phyloP scores from a whole-genome alignment of 2,329 filamentous ascomycete species.

The Colletotrichum karsti region DNA sequence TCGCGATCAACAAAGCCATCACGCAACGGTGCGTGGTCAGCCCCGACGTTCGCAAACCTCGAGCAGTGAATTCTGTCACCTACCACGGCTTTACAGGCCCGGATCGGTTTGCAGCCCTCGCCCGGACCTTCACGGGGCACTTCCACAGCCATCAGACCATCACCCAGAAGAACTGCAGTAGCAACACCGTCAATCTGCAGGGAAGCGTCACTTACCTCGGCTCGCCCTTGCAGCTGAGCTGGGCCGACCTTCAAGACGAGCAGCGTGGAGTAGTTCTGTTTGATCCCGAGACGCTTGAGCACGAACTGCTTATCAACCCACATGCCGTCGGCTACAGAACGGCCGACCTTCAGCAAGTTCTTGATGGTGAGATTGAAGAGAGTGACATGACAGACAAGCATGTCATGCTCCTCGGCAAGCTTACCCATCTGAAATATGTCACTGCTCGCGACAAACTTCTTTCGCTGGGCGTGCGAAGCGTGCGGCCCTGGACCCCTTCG shows the following conservation, averaged over 20 bases:
- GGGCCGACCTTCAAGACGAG: background rate
- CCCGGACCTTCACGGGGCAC: background rate
- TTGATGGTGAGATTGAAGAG: background rate
- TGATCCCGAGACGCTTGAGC: background rate
- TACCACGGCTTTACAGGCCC: background rate
- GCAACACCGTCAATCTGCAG: background rate
- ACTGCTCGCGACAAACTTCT: background rate
- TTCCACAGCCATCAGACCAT: background rate
- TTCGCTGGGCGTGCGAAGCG: background rate
- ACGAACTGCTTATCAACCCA: background rate
- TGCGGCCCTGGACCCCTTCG: background rate
- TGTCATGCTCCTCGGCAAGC: background rate
- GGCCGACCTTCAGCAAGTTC: background rate
- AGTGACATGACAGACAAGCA: background rate
- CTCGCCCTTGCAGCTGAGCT: background rate
- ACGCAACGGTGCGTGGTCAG: background rate
- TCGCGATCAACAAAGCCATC: background rate
- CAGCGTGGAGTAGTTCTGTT: background rate
- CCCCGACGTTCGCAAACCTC: background rate
- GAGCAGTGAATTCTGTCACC: background rate
- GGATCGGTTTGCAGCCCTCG: background rate
- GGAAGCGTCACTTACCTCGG: background rate
- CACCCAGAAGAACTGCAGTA: background rate
- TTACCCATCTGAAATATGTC: background rate
- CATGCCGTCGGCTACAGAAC: background rate